phyloP scores from a whole-genome alignment of 176 grass and related monocot species.

The Aegilops tauschii region DNA sequence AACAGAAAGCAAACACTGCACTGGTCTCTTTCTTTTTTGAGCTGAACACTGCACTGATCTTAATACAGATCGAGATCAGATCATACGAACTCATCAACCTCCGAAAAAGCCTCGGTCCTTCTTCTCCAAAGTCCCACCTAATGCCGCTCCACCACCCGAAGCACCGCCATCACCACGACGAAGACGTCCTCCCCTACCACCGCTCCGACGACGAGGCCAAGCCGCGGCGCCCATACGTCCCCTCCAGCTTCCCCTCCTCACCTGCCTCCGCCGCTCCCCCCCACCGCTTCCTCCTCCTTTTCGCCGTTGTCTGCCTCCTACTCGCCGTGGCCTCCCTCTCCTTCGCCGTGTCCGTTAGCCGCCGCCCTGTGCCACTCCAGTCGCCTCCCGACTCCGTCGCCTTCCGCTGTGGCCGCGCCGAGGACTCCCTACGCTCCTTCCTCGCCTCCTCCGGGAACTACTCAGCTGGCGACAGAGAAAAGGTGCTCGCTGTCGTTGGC shows the following conservation, averaged over 20 bases:
- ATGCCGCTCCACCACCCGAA: conserved; percentile 66
- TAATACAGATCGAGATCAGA: conserved; percentile 31
- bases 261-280: conserved; percentile 14
- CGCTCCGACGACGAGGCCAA: conserved; percentile 62
- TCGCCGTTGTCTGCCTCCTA: conserved; percentile 57
- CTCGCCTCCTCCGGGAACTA: conserved; percentile 42
- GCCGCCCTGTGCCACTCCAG: conserved; percentile 5
- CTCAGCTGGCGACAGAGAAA: conserved; percentile 43
- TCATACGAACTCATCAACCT: conserved; percentile 11
- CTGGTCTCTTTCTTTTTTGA: no score
- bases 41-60: background rate
- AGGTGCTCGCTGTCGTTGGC: conserved; percentile 81
- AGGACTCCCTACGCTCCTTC: conserved; percentile 78
- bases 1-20: no score
- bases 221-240: conserved; percentile 45
- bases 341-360: conserved; percentile 46
- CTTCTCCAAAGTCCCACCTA: conserved; percentile 16
- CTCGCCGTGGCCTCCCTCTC: conserved; percentile 48
- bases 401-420: conserved; percentile 73
- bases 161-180: conserved; percentile 41
- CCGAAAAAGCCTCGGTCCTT: background rate
- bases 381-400: conserved; percentile 29
- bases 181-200: conserved; percentile 31
- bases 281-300: conserved; percentile 45
- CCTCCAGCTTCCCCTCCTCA: background rate